Conservation (phyloP, 129 eudicot species). For the Flaveria ramosissima region DNA sequence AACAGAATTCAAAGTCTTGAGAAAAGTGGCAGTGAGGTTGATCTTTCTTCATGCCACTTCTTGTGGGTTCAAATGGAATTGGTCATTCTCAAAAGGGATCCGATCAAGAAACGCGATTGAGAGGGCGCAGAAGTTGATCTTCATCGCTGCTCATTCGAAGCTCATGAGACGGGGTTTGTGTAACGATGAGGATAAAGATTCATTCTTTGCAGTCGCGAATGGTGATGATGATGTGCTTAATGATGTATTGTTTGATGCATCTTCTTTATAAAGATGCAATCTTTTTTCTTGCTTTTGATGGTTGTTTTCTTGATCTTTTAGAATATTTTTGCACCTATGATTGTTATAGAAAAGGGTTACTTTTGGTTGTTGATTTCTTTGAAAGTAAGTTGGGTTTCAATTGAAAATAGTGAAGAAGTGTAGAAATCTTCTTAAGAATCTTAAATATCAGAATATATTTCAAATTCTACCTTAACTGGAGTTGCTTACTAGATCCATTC, state of each 20-base stretch:
- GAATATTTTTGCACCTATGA: slow-evolving; percentile 35
- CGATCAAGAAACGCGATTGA: slow-evolving; percentile 64
- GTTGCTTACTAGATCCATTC: background rate
- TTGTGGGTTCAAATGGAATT: slow-evolving; percentile 67
- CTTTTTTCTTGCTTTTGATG: slow-evolving; percentile 21
- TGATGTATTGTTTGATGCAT: slow-evolving; percentile 78
- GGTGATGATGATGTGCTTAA: slow-evolving; percentile 85
- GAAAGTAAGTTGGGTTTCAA: background rate
- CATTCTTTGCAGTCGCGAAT: slow-evolving; percentile 52
- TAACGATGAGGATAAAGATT: slow-evolving; percentile 68
- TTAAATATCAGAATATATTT: slow-evolving; percentile 10
- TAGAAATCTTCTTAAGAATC: slow-evolving; percentile 4
- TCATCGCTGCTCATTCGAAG: slow-evolving; percentile 77
- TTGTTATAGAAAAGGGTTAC: slow-evolving; percentile 15
- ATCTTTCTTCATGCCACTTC: slow-evolving; percentile 84
- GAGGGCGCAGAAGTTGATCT: slow-evolving; percentile 74
- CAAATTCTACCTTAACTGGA: background rate
- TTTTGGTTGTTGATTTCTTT: slow-evolving; percentile 25
- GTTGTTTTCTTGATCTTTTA: slow-evolving; percentile 29
- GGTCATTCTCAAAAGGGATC: slow-evolving; percentile 52
- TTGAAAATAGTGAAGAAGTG: background rate
- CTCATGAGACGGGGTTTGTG: slow-evolving; percentile 52
- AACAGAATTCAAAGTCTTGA: slow-evolving; percentile 69
- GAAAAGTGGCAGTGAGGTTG: slow-evolving; percentile 81
- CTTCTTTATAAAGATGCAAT: slow-evolving; percentile 48